Percentiles rank a stretch among this genome's conserved stretches.
Conservation (phyloP, 352 stramenopile species). For the Phytophthora chlamydospora region DNA sequence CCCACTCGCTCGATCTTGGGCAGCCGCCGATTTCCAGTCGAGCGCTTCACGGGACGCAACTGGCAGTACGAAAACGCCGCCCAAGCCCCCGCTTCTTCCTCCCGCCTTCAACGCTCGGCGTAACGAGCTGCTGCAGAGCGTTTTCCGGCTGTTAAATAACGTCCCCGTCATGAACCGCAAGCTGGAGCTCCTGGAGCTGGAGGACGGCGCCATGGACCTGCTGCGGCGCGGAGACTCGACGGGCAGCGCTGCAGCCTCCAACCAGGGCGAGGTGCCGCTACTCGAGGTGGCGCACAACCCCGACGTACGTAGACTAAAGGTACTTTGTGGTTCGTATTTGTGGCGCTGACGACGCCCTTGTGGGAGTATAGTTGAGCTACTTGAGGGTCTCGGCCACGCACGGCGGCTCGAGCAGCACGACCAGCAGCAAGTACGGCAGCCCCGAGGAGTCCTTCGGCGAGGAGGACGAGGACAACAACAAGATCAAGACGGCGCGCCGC, state of each 20-base stretch:
- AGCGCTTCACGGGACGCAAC: conserved; percentile 33
- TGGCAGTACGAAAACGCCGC: conserved; percentile 41
- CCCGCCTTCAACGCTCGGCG: conserved; percentile 10
- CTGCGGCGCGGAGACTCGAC: conserved; percentile 2
- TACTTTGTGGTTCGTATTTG: conserved; percentile 2
- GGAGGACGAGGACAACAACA: conserved; percentile 69
- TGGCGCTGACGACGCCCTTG: not conserved
- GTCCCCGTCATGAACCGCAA: conserved; percentile 65
- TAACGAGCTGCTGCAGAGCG: conserved; percentile 13
- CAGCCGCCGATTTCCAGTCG: conserved; percentile 25
- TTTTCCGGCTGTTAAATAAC: not conserved
- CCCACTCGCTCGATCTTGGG: conserved; percentile 45
- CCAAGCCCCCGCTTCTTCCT: conserved; percentile 23
- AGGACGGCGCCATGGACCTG: conserved; percentile 12
- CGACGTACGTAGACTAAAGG: conserved; percentile 30
- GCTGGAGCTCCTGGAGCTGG: conserved; percentile 72
- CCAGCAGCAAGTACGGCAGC: conserved; percentile 45
- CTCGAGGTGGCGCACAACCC: conserved; percentile 30
- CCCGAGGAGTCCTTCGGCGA: conserved; percentile 70
- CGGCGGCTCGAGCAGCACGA: conserved; percentile 30
- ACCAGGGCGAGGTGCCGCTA: conserved; percentile 55
- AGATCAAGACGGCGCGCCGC: conserved; percentile 33
- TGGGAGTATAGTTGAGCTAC: conserved; percentile 37
- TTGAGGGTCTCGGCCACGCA: conserved; percentile 29
- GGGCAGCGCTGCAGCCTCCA: conserved; percentile 4